A percentile compares a stretch with the other conserved stretches of the same genome.
Evolutionary conservation across 208 protist genomes (phyloP).

Genomic region (Herpetomonas tarakana): DNA sequence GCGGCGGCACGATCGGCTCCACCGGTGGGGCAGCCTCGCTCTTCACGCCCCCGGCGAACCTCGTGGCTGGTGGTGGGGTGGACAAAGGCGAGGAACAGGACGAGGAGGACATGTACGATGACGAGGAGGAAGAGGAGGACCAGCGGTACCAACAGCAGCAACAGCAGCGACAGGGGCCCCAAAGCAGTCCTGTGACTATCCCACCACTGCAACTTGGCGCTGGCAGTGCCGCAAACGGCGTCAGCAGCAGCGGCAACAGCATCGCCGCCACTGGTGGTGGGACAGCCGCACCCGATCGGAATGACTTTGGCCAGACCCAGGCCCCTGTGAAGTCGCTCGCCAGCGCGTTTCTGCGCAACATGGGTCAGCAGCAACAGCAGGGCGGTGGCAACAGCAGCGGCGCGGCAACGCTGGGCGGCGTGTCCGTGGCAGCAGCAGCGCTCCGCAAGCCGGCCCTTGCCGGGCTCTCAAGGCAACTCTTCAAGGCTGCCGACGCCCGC

Average conservation of each 20-base stretch:
- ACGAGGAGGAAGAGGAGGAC: constrained; percentile 32
- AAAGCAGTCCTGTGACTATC: too few relatives aligned
- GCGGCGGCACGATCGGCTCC: neutral
- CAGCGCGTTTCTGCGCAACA: constrained; percentile 9
- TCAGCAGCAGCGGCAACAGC: too few relatives aligned
- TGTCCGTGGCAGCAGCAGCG: neutral
- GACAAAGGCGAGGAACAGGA: constrained; percentile 12
- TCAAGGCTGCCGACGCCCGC: constrained; percentile 20
- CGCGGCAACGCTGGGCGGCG: too few relatives aligned
- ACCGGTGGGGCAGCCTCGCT: constrained; percentile 3
- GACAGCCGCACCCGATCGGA: too few relatives aligned
- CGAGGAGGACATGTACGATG: constrained; percentile 22
- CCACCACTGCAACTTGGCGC: too few relatives aligned
- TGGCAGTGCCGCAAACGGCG: too few relatives aligned
- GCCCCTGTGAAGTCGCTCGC: constrained; percentile 4
- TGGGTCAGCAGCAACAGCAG: neutral
- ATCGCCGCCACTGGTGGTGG: too few relatives aligned
- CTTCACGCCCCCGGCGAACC: constrained; percentile 3
- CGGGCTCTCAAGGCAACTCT: constrained; percentile 39
- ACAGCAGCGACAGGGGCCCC: too few relatives aligned
- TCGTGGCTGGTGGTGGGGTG: constrained; percentile 2
- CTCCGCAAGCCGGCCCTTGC: neutral
- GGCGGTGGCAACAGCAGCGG: neutral
- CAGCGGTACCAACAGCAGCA: constrained; percentile 11
- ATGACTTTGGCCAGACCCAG: neutral